Percentiles rank a stretch among this genome's conserved stretches.
phyloP scores from a whole-genome alignment of 2,329 filamentous ascomycete genomes.

The Penicillium sp. region DNA sequence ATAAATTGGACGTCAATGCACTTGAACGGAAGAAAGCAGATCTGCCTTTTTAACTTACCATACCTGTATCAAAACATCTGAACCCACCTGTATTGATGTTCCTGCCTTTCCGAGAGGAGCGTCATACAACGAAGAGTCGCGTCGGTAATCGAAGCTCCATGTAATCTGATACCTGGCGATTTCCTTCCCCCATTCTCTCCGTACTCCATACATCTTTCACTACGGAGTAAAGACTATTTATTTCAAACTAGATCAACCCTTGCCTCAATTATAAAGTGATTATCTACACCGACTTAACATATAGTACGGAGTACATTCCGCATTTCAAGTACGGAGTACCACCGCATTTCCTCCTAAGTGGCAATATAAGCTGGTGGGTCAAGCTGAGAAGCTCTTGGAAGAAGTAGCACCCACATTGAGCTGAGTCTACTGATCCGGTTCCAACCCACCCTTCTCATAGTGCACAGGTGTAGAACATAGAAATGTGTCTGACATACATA shows the following conservation, averaged over 20 bases:
- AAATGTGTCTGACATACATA: not conserved
- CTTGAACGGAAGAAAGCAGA: not conserved
- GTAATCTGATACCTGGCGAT: too few species aligned
- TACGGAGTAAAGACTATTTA: too few species aligned
- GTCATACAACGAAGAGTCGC: not conserved
- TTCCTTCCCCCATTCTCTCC: too few species aligned
- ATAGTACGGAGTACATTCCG: too few species aligned
- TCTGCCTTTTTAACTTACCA: not conserved
- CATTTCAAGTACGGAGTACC: too few species aligned
- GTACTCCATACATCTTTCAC: too few species aligned
- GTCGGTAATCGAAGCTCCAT: not conserved
- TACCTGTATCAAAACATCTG: not conserved
- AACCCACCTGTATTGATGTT: conserved; percentile 14
- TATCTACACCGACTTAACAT: too few species aligned
- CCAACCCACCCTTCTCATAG: not conserved
- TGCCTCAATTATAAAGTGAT: too few species aligned
- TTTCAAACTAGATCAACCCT: too few species aligned
- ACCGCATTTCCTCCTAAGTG: too few species aligned
- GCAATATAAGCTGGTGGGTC: not conserved
- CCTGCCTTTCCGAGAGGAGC: conserved; percentile 16
- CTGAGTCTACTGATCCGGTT: not conserved
- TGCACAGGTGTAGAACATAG: too few species aligned
- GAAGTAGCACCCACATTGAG: too few species aligned
- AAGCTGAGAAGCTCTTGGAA: not conserved
- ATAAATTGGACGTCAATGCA: not conserved